These are phyloP conservation scores for Amanita phalloides DNA, from an alignment of 768 basidiomycete genomes.

Conservation along the genomic window DNA sequence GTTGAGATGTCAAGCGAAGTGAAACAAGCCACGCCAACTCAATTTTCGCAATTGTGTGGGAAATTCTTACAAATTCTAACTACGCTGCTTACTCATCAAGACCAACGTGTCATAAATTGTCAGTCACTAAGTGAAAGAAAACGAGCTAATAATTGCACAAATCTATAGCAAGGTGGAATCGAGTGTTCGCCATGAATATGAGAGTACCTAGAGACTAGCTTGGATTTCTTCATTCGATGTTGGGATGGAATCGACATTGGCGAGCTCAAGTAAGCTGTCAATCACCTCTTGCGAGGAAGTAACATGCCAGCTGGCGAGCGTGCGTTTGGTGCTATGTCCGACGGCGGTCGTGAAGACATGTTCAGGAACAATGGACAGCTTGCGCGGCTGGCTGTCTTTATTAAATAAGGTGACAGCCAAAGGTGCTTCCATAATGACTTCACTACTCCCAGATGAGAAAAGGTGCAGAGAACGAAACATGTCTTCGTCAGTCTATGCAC, in stretches of 20 bases:
- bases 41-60: not conserved
- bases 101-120: not conserved
- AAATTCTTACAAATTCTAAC: not conserved
- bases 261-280: constrained; percentile 62
- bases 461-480: constrained; percentile 90
- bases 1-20: not conserved
- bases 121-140: not conserved
- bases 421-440: constrained; percentile 46
- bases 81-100: not conserved
- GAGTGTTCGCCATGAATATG: not conserved
- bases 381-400: constrained; percentile 31
- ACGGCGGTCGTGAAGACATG: constrained; percentile 88
- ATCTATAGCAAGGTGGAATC: not conserved
- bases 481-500: constrained; percentile 83
- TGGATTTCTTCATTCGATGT: not conserved
- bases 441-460: constrained; percentile 37
- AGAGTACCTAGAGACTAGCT: not conserved
- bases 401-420: constrained; percentile 41
- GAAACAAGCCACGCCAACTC: not conserved
- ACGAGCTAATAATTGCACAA: no score
- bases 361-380: constrained; percentile 55
- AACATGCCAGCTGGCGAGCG: constrained; percentile 88
- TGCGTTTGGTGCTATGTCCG: constrained; percentile 84
- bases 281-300: constrained; percentile 82
- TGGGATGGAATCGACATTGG: constrained; percentile 19